Evolutionary conservation across 805 yeast species (phyloP).

Genomic region (Starmera amethionina): DNA sequence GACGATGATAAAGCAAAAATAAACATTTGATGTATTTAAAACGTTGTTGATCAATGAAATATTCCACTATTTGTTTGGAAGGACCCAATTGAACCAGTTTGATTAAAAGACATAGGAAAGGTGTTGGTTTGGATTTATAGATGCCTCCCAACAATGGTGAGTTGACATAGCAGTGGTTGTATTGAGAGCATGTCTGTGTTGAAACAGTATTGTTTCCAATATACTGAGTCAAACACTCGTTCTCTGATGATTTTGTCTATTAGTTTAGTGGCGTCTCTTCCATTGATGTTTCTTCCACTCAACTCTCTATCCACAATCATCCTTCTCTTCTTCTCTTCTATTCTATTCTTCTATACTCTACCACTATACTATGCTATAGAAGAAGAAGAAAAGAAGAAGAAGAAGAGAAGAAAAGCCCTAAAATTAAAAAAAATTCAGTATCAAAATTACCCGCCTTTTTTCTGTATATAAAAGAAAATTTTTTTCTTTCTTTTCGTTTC

Average conservation of each 20-base stretch:
- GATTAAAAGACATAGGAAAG: slow-evolving; percentile 67
- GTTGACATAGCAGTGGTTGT: slow-evolving; percentile 34
- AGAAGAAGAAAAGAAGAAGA: neutral
- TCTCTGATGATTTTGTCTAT: slow-evolving; percentile 51
- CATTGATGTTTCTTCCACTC: slow-evolving; percentile 22
- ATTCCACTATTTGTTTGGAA: slow-evolving; percentile 38
- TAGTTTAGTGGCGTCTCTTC: slow-evolving; percentile 38
- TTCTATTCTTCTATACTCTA: neutral
- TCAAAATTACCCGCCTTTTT: neutral
- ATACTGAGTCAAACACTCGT: slow-evolving; percentile 42
- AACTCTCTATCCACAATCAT: slow-evolving; percentile 13
- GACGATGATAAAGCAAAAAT: slow-evolving; percentile 53
- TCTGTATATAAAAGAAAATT: neutral
- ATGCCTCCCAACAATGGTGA: slow-evolving; percentile 34
- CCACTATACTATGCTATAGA: no score
- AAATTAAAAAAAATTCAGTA: neutral
- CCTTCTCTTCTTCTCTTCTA: neutral
- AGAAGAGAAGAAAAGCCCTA: no score
- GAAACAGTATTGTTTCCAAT: slow-evolving; percentile 49
- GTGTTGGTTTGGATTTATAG: slow-evolving; percentile 45
- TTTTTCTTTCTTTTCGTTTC: neutral
- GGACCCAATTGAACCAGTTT: slow-evolving; percentile 76
- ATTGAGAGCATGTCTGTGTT: slow-evolving; percentile 37
- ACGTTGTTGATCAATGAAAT: slow-evolving; percentile 48
- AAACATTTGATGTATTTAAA: slow-evolving; percentile 74